Evolutionary conservation across 2,329 filamentous ascomycete genomes (phyloP).

Genomic region (Phaeosphaeria sp.): DNA sequence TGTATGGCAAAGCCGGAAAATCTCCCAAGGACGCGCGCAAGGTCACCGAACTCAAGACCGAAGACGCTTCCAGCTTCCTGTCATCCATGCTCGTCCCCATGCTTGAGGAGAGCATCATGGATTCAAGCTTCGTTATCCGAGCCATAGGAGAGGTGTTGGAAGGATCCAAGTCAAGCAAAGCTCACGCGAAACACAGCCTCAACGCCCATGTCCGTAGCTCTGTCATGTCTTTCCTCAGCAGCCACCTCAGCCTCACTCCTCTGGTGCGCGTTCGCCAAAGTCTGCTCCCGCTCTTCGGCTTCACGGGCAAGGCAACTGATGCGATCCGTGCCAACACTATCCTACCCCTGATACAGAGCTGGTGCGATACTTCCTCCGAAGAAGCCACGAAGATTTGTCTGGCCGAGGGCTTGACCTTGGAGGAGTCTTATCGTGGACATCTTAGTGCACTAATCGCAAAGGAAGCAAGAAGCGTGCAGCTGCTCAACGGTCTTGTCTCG

Average conservation of each 20-base stretch:
- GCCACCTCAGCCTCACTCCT: slow-evolving; percentile 74
- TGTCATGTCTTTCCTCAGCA: slow-evolving; percentile 74
- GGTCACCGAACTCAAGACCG: slow-evolving; percentile 69
- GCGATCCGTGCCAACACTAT: slow-evolving; percentile 75
- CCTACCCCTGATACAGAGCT: slow-evolving; percentile 75
- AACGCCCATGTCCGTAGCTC: slow-evolving; percentile 70
- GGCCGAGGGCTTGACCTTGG: slow-evolving; percentile 56
- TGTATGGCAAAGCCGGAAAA: slow-evolving; percentile 65
- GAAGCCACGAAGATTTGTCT: slow-evolving; percentile 61
- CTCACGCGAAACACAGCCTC: slow-evolving; percentile 42
- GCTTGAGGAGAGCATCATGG: slow-evolving; percentile 86
- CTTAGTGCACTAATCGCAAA: slow-evolving; percentile 62
- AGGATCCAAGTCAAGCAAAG: slow-evolving; percentile 53
- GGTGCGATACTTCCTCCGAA: slow-evolving; percentile 64
- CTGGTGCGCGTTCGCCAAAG: slow-evolving; percentile 72
- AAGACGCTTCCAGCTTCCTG: slow-evolving; percentile 59
- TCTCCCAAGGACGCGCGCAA: slow-evolving; percentile 41
- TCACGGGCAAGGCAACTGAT: slow-evolving; percentile 74
- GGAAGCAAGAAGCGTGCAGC: slow-evolving; percentile 64
- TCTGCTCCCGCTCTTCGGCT: slow-evolving; percentile 75
- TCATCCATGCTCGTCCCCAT: slow-evolving; percentile 74
- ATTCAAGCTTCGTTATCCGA: slow-evolving; percentile 72
- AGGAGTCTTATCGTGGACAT: slow-evolving; percentile 61
- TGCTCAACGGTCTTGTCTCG: slow-evolving; percentile 60
- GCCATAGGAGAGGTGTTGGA: slow-evolving; percentile 69